Percentiles rank a stretch among this genome's conserved stretches.
phyloP scores from a whole-genome alignment of 805 yeast species.

The Yarrowia sp. region DNA sequence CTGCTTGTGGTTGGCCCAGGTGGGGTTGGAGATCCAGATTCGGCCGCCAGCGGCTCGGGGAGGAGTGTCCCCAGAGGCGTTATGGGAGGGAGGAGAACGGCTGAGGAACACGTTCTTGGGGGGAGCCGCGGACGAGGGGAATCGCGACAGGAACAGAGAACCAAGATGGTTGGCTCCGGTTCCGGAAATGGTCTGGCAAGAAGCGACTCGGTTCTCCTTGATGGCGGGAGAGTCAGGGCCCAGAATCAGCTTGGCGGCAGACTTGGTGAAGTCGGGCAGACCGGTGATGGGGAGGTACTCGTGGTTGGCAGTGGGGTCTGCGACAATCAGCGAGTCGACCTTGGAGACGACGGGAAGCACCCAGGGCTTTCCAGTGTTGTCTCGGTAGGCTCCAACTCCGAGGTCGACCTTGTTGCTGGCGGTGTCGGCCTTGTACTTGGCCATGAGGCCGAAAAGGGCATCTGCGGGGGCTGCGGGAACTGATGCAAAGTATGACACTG shows the following conservation, averaged over 20 bases:
- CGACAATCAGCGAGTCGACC: constrained; percentile 63
- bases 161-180: constrained; percentile 91
- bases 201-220: constrained; percentile 50
- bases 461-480: constrained; percentile 76
- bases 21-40: constrained; percentile 77
- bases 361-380: constrained; percentile 82
- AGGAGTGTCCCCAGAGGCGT: constrained; percentile 34
- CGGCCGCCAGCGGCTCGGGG: constrained; percentile 25
- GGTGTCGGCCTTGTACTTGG: constrained; percentile 65
- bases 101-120: constrained; percentile 24
- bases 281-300: constrained; percentile 88
- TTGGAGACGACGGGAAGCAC: constrained; percentile 71
- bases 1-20: constrained; percentile 92
- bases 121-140: constrained; percentile 43
- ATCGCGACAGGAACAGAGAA: constrained; percentile 62
- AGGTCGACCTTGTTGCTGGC: constrained; percentile 50
- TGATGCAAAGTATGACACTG: constrained; percentile 33
- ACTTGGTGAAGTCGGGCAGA: constrained; percentile 59
- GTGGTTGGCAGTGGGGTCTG: constrained; percentile 70
- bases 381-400: constrained; percentile 92
- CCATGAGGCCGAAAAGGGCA: constrained; percentile 73
- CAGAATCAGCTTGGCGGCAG: constrained; percentile 68
- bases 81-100: constrained; percentile 19
- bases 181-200: constrained; percentile 78
- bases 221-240: constrained; percentile 59